Percentiles rank a stretch among this genome's conserved stretches.
Conservation (phyloP, 768 basidiomycete genomes). For the Kwoniella sp. region DNA sequence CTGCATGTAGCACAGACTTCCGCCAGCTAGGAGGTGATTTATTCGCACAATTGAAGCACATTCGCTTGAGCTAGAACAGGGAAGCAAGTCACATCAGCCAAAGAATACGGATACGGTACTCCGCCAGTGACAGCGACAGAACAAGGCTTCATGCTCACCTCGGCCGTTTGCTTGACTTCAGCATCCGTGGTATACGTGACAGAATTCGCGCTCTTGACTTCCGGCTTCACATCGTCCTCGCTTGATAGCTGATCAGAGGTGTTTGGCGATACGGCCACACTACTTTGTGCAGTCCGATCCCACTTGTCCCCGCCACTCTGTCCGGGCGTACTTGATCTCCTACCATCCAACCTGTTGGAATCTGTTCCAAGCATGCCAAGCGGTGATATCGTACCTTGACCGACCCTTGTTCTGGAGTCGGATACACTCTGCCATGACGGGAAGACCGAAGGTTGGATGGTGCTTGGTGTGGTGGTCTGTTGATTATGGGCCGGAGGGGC, state of each 20-base stretch:
- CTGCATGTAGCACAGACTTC: conserved; percentile 16
- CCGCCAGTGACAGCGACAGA: neutral
- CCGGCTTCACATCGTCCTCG: conserved; percentile 7
- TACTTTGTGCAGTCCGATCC: conserved; percentile 9
- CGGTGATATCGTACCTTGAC: conserved; percentile 21
- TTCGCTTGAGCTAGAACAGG: conserved; percentile 14
- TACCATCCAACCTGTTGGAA: conserved; percentile 6
- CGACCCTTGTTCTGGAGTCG: neutral
- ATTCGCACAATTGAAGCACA: conserved; percentile 20
- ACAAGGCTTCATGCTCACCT: conserved; percentile 11
- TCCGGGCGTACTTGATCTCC: conserved; percentile 19
- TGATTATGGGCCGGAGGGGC: neutral
- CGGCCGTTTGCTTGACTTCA: conserved; percentile 25
- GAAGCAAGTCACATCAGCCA: too few species aligned
- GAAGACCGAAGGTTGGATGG: conserved; percentile 22
- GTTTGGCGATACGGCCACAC: conserved; percentile 6
- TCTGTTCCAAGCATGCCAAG: conserved; percentile 9
- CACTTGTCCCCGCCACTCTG: conserved; percentile 10
- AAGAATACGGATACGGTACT: too few species aligned
- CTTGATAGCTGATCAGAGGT: conserved; percentile 1
- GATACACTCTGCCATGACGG: conserved; percentile 16
- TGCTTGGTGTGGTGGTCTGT: conserved; percentile 13
- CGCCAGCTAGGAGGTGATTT: conserved; percentile 28
- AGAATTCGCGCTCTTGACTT: neutral
- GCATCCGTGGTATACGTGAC: conserved; percentile 21